phyloP scores from a whole-genome alignment of 306 rosid species.

The Carpinus fangiana region DNA sequence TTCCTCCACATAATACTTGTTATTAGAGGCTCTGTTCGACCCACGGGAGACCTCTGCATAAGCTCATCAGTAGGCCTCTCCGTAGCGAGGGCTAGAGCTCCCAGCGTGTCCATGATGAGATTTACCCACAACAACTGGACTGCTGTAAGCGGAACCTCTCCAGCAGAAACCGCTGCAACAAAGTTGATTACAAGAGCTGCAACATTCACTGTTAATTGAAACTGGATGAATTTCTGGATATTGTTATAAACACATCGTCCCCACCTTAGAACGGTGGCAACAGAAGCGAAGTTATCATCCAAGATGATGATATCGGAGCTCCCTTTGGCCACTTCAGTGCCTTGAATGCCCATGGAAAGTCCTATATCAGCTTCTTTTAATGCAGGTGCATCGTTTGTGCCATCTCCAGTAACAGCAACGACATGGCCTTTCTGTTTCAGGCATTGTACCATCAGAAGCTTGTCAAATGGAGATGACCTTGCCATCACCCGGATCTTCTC shows the following conservation, averaged over 20 bases:
- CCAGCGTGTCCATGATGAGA: constrained; percentile 88
- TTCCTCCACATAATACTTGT: constrained; percentile 92
- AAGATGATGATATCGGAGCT: constrained; percentile 88
- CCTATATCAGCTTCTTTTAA: constrained; percentile 89
- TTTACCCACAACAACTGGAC: constrained; percentile 88
- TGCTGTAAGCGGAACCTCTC: constrained; percentile 81
- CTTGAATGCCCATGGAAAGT: constrained; percentile 91
- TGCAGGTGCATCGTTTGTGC: constrained; percentile 88
- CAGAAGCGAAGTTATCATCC: constrained; percentile 80
- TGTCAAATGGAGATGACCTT: constrained; percentile 84
- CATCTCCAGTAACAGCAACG: constrained; percentile 91
- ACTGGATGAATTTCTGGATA: constrained; percentile 86
- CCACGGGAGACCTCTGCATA: constrained; percentile 69
- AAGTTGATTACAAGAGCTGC: constrained; percentile 90
- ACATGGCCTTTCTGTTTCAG: constrained; percentile 71
- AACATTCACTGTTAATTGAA: constrained; percentile 82
- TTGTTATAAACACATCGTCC: constrained; percentile 87
- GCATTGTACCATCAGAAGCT: constrained; percentile 82
- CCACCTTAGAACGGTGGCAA: constrained; percentile 82
- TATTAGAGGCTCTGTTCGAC: constrained; percentile 80
- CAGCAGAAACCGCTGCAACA: constrained; percentile 85
- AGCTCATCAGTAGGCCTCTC: constrained; percentile 80
- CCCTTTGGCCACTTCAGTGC: constrained; percentile 92
- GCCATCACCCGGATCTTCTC: constrained; percentile 77
- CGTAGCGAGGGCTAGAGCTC: constrained; percentile 90